Evolutionary conservation across 805 yeast species (phyloP).

Genomic region (Pichia heedii): DNA sequence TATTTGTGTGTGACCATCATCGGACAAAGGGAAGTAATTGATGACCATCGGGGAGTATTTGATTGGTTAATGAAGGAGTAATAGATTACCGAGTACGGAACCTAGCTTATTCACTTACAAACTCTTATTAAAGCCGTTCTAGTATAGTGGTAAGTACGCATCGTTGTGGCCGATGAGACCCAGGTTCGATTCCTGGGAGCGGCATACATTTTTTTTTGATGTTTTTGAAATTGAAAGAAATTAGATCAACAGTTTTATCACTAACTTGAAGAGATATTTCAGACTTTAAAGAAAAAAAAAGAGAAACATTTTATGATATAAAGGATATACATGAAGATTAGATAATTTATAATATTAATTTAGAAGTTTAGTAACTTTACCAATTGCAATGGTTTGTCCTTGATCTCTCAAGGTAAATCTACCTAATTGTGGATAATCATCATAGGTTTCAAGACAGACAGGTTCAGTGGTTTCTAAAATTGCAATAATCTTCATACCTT

Average conservation of each 20-base stretch:
- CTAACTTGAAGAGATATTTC: too few relatives aligned
- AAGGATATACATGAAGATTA: not conserved
- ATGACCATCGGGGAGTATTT: too few relatives aligned
- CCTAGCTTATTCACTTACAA: too few relatives aligned
- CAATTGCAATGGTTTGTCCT: slow-evolving; percentile 97
- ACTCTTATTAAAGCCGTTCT: slow-evolving; percentile 13
- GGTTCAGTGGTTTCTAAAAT: slow-evolving; percentile 78
- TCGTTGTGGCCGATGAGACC: slow-evolving; percentile 22
- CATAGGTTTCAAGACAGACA: slow-evolving; percentile 88
- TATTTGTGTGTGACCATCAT: too few relatives aligned
- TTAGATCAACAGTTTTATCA: too few relatives aligned
- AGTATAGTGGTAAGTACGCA: slow-evolving; percentile 21
- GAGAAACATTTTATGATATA: not conserved
- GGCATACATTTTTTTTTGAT: slow-evolving; percentile 11
- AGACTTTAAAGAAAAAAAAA: too few relatives aligned
- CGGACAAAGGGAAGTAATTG: too few relatives aligned
- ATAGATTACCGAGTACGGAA: too few relatives aligned
- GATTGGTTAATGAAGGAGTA: too few relatives aligned
- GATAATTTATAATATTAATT: slow-evolving; percentile 21
- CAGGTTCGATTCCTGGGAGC: slow-evolving; percentile 23
- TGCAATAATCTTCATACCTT: slow-evolving; percentile 98
- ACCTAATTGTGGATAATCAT: slow-evolving; percentile 91
- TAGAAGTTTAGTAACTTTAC: slow-evolving; percentile 87
- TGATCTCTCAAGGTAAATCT: slow-evolving; percentile 98
- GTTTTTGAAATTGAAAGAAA: not conserved